phyloP scores from a whole-genome alignment of 2,329 filamentous ascomycete species.

The Penicillium italicum region DNA sequence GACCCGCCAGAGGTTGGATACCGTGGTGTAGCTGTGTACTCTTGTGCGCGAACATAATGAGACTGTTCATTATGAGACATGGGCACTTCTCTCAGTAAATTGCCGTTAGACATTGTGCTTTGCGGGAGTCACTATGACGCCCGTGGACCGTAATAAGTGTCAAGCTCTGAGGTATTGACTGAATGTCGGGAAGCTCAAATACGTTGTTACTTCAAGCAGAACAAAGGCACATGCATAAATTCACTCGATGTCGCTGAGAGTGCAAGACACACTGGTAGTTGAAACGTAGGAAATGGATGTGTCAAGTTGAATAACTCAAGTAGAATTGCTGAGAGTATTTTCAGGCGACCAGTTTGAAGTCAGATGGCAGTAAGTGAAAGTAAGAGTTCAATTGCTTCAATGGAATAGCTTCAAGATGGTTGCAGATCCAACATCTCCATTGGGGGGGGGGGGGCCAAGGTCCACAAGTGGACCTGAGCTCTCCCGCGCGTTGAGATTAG shows the following conservation, averaged over 20 bases:
- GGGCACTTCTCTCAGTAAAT: slow-evolving; percentile 16
- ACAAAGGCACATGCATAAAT: not conserved
- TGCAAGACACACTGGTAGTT: not conserved
- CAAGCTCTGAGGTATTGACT: not conserved
- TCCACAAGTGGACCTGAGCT: not conserved
- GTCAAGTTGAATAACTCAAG: not conserved
- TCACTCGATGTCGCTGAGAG: not conserved
- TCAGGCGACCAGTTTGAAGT: not conserved
- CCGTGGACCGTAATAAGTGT: too few species aligned
- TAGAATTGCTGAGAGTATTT: not conserved
- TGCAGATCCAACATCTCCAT: not conserved
- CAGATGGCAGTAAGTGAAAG: not conserved
- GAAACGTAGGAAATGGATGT: not conserved
- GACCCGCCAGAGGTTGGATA: slow-evolving; percentile 1
- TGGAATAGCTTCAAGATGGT: not conserved
- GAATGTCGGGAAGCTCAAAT: not conserved
- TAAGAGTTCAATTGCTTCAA: not conserved
- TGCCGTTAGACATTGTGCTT: slow-evolving; percentile 12
- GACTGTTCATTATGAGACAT: slow-evolving; percentile 25
- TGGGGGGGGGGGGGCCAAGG: not conserved
- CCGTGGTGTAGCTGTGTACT: slow-evolving; percentile 20
- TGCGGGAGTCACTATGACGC: not conserved
- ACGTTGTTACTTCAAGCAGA: not conserved
- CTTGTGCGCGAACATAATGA: slow-evolving; percentile 31
- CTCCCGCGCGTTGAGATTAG: not conserved